Evolutionary conservation across 2,329 filamentous ascomycete species (phyloP).

Genomic region (Aurifilum marmelostoma): DNA sequence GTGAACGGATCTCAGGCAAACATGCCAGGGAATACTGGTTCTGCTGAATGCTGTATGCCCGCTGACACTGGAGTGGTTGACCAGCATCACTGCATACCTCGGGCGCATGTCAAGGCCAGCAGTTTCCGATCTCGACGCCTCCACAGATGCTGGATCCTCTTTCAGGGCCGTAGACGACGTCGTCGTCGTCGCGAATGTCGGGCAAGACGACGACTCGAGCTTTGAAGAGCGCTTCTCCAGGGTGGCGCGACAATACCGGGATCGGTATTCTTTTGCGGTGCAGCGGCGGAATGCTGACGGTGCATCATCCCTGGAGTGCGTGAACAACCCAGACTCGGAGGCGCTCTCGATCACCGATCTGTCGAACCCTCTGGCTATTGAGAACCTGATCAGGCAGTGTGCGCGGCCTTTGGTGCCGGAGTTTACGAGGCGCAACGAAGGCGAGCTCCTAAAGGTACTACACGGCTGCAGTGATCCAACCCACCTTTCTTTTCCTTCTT

Average conservation of each 20-base stretch:
- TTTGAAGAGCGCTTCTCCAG: slow-evolving; percentile 38
- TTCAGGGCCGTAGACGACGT: slow-evolving; percentile 46
- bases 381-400: slow-evolving; percentile 45
- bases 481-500: slow-evolving; percentile 34
- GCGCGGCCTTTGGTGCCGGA: slow-evolving; percentile 46
- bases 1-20: background rate
- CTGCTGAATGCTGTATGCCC: background rate
- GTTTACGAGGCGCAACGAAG: slow-evolving; percentile 49
- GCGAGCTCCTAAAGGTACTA: slow-evolving; percentile 45
- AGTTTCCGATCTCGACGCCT: slow-evolving; percentile 35
- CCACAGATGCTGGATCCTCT: slow-evolving; percentile 33
- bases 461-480: slow-evolving; percentile 20
- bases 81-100: slow-evolving; percentile 38
- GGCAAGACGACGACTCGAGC: slow-evolving; percentile 38
- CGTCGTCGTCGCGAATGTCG: slow-evolving; percentile 47
- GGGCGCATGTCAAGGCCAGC: slow-evolving; percentile 36
- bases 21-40: too few relatives aligned
- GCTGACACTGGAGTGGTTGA: background rate
- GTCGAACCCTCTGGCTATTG: slow-evolving; percentile 38
- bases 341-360: slow-evolving; percentile 41
- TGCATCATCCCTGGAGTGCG: slow-evolving; percentile 39
- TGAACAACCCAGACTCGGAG: slow-evolving; percentile 45
- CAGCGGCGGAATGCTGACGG: slow-evolving; percentile 28
- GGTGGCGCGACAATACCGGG: slow-evolving; percentile 42
- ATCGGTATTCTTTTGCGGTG: slow-evolving; percentile 48